A percentile compares a stretch with the other conserved stretches of the same genome.
phyloP scores from a whole-genome alignment of 1,139 yeast species.

The Yamadazyma dushanensis region DNA sequence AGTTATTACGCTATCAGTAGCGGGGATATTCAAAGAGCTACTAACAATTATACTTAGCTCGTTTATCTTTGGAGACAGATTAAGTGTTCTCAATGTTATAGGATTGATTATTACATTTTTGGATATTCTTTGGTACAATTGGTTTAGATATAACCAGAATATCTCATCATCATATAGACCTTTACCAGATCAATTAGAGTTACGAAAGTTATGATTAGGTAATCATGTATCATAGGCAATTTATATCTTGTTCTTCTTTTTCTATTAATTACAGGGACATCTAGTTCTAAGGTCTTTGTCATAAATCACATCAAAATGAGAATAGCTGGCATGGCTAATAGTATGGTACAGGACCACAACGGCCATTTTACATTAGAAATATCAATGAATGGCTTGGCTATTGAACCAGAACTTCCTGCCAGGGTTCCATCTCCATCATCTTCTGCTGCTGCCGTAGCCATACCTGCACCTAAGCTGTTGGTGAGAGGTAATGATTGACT shows the following conservation, averaged over 20 bases:
- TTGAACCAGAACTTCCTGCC: background rate
- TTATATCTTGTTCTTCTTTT: too few relatives aligned
- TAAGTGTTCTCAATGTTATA: slow-evolving; percentile 65
- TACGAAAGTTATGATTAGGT: slow-evolving; percentile 13
- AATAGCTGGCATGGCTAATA: background rate
- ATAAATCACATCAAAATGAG: background rate
- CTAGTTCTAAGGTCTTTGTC: too few relatives aligned
- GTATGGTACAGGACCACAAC: background rate
- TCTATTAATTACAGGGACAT: too few relatives aligned
- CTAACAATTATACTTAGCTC: slow-evolving; percentile 75
- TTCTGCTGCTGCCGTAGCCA: slow-evolving; percentile 17
- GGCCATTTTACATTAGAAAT: background rate
- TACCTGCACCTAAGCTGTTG: background rate
- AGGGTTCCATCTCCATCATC: slow-evolving; percentile 4
- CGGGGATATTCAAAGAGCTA: slow-evolving; percentile 90
- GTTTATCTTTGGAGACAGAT: slow-evolving; percentile 70
- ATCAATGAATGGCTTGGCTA: background rate
- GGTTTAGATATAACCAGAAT: slow-evolving; percentile 47
- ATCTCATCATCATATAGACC: slow-evolving; percentile 11
- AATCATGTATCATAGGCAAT: slow-evolving; percentile 1
- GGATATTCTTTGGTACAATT: slow-evolving; percentile 83
- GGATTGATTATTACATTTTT: slow-evolving; percentile 76
- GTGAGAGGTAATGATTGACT: slow-evolving; percentile 11
- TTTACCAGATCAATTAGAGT: slow-evolving; percentile 10
- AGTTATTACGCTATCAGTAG: slow-evolving; percentile 82